These are phyloP conservation scores for Wallacemonas sp. DNA, from an alignment of 208 protist genomes.

Conservation along the genomic window DNA sequence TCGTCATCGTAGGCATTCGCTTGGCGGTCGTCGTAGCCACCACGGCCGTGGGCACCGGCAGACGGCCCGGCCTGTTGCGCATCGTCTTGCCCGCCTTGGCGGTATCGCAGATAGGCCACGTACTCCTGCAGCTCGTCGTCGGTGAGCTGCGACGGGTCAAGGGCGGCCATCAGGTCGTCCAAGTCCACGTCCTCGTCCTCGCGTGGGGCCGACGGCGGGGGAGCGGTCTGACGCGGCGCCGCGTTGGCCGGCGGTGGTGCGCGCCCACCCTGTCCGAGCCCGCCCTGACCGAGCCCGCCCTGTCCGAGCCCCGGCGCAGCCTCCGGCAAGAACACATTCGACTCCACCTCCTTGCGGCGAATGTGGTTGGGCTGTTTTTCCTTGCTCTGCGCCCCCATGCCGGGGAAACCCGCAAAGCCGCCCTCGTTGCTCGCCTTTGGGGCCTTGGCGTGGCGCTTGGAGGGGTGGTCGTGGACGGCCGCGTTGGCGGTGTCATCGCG, in stretches of 20 bases:
- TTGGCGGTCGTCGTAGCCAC: no score
- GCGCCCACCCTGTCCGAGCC: no score
- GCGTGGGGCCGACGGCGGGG: constrained; percentile 14
- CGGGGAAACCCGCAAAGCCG: constrained; percentile 39
- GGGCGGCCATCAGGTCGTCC: constrained; percentile 1
- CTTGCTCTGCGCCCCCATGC: constrained; percentile 36
- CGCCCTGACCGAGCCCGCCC: no score
- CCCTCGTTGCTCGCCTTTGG: constrained; percentile 10
- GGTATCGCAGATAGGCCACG: constrained; percentile 10
- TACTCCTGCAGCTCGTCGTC: constrained; percentile 17
- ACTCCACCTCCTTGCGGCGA: constrained; percentile 25
- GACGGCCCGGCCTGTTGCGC: not conserved
- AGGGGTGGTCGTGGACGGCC: constrained; percentile 14
- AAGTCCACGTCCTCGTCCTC: constrained; percentile 26
- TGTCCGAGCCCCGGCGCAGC: constrained; percentile 10
- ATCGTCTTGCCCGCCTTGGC: constrained; percentile 1
- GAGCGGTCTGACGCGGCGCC: not conserved
- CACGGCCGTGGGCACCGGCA: not conserved
- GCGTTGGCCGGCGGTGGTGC: not conserved
- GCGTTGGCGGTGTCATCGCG: constrained; percentile 21
- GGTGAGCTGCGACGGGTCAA: constrained; percentile 7
- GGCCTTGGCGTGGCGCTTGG: not conserved
- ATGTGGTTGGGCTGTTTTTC: constrained; percentile 23
- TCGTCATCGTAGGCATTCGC: not conserved
- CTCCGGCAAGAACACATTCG: constrained; percentile 34